A percentile compares a stretch with the other conserved stretches of the same genome.
These are phyloP conservation scores for Gynostemma pentaphyllum DNA, from an alignment of 306 rosid genomes.

Conservation along the genomic window DNA sequence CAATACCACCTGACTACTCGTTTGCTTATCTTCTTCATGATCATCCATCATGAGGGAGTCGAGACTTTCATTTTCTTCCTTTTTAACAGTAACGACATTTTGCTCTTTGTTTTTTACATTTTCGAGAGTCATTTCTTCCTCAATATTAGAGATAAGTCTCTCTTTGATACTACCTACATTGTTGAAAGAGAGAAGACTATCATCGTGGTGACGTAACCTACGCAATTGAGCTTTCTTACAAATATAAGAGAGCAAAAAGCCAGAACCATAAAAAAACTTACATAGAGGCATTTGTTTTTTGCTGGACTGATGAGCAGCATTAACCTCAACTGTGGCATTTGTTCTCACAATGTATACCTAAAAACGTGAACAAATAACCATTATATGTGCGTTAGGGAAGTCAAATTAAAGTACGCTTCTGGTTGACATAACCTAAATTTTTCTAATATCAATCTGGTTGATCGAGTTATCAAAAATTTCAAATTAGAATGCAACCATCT, in stretches of 20 bases:
- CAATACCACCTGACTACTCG: neutral
- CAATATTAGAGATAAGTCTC: neutral
- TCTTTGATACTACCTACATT: constrained; percentile 11
- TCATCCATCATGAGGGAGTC: constrained; percentile 8
- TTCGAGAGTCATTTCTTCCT: neutral
- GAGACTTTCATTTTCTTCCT: constrained; percentile 4
- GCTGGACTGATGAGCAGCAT: constrained; percentile 28
- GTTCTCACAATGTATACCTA: constrained; percentile 52
- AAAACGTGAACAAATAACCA: neutral
- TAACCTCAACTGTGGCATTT: constrained; percentile 24
- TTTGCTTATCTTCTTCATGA: constrained; percentile 9
- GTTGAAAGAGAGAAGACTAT: neutral
- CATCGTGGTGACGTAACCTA: neutral
- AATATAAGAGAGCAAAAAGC: neutral
- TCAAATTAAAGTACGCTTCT: neutral
- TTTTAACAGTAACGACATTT: neutral
- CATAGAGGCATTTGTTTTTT: neutral
- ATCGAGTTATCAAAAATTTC: neutral
- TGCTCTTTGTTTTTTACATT: neutral
- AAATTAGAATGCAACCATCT: neutral
- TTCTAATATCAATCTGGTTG: neutral
- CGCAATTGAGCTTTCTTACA: neutral
- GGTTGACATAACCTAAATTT: neutral
- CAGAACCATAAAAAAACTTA: constrained; percentile 16
- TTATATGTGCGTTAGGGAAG: neutral